Conservation (phyloP, 306 rosid species). For the Vicia sativa region DNA sequence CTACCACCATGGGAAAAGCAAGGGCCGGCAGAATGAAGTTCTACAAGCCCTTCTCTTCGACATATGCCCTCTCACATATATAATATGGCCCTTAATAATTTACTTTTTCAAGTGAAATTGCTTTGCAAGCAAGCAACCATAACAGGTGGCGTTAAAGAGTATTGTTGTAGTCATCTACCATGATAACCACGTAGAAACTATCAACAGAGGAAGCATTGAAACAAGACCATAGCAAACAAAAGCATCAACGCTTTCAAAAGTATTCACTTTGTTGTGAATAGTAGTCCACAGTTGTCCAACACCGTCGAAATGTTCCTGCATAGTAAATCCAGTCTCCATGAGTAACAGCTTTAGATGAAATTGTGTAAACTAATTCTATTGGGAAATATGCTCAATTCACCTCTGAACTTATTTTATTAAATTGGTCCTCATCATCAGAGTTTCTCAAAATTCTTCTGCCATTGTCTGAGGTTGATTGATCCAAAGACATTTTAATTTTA, state of each 20-base stretch:
- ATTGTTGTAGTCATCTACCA: slow-evolving; percentile 30
- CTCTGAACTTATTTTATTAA: slow-evolving; percentile 39
- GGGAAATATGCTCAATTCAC: slow-evolving; percentile 42
- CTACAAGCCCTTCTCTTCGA: too few relatives aligned
- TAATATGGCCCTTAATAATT: too few relatives aligned
- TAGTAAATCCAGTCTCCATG: slow-evolving; percentile 36
- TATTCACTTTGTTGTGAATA: slow-evolving; percentile 44
- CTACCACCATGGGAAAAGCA: slow-evolving; percentile 24
- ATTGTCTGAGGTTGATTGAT: slow-evolving; percentile 37
- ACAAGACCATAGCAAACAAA: slow-evolving; percentile 70
- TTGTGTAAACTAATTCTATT: slow-evolving; percentile 2
- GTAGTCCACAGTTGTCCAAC: slow-evolving; percentile 48
- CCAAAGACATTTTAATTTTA: slow-evolving; percentile 40
- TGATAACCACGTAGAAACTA: slow-evolving; percentile 61
- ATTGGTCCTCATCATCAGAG: slow-evolving; percentile 44
- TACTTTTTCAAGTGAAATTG: too few relatives aligned
- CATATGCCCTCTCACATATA: too few relatives aligned
- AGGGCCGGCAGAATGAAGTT: slow-evolving; percentile 9
- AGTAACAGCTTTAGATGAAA: slow-evolving; percentile 22
- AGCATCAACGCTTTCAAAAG: slow-evolving; percentile 57
- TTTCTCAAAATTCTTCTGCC: slow-evolving; percentile 46
- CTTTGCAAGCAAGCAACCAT: slow-evolving; percentile 20
- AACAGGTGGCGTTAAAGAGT: slow-evolving; percentile 20
- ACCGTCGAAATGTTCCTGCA: slow-evolving; percentile 55
- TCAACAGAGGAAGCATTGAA: slow-evolving; percentile 66